These are phyloP conservation scores for Saturnispora sekii DNA, from an alignment of 805 yeast species.

Conservation along the genomic window DNA sequence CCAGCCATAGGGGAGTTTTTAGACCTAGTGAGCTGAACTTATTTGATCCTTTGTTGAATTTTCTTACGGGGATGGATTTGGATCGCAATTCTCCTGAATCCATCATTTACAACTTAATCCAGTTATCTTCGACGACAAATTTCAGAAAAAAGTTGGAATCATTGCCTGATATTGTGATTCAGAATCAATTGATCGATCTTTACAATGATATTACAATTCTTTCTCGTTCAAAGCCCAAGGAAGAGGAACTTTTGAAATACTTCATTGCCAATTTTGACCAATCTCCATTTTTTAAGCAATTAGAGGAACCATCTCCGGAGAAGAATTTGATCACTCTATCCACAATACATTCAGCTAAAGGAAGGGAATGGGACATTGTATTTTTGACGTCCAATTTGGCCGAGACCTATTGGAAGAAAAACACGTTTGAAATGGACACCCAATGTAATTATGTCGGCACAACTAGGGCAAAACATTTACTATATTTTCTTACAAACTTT, in stretches of 20 bases:
- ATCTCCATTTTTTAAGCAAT: slow-evolving; percentile 17
- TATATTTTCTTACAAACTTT: slow-evolving; percentile 28
- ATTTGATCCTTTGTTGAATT: not conserved
- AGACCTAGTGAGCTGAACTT: slow-evolving; percentile 3
- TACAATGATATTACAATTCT: slow-evolving; percentile 24
- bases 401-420: not conserved
- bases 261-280: slow-evolving; percentile 31
- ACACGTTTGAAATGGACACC: not conserved
- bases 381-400: slow-evolving; percentile 30
- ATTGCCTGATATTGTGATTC: slow-evolving; percentile 18
- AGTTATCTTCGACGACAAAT: slow-evolving; percentile 28
- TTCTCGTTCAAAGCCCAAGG: slow-evolving; percentile 18
- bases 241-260: slow-evolving; percentile 27
- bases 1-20: not conserved
- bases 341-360: slow-evolving; percentile 68
- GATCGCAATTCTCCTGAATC: slow-evolving; percentile 28
- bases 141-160: slow-evolving; percentile 24
- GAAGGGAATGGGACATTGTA: slow-evolving; percentile 63
- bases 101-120: slow-evolving; percentile 27
- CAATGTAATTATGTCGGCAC: slow-evolving; percentile 47
- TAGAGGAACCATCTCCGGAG: slow-evolving; percentile 14
- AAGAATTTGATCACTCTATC: slow-evolving; percentile 37
- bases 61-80: slow-evolving; percentile 9
- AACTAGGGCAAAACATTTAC: slow-evolving; percentile 48
- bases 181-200: slow-evolving; percentile 28